Base-by-base conservation (phyloP, 495 filamentous ascomycete species). In the Echria macrotheca region DNA sequence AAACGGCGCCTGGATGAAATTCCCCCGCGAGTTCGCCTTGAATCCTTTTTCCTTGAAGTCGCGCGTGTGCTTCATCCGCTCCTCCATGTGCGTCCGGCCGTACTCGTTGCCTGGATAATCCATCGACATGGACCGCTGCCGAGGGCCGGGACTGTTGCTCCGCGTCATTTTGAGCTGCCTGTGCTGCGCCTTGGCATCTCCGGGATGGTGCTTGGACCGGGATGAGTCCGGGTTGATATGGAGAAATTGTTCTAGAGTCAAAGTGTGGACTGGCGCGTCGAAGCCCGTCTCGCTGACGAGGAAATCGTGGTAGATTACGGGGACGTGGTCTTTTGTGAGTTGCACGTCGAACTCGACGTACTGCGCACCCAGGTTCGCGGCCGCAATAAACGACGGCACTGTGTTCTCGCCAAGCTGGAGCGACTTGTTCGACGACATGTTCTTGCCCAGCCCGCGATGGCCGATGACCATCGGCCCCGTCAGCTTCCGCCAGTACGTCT, bases 271-370 rank as follows among this genome's bases (percentile, higher is more conserved):
- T 0, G 94, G 94, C 0, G 91, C 94, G 66, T 99, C 94, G 49
- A 95, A 95, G 1, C 94, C 94, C 0, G 94, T 99, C 69, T 99
- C 94, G 62, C 89, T 95, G 65, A 99, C 93, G 12, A 99, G 75
- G 58, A 99, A 99, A 66, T 99, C 94, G 64, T 99, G 94, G 65
- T 99, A 99, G 57, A 99, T 95, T 57, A 99, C 91, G 14, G 94
- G 94, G 6, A 99, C 89, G 66, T 93, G 91, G 62, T 99, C 94
- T 60, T 99, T 99, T 14, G 94, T 99, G 39, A 99, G 74, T 62
- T 99, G 94, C 2, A 99, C 93, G 61, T 98, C 93, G 59, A 85
- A 89, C 66, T 96, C 91, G 46, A 96, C 89, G 60, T 95, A 94
- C 14, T 84, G 82, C 1, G 91, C 91, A 3, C 93, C 94, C 21